A percentile compares a stretch with the other conserved stretches of the same genome.
Conservation (phyloP, 2,329 filamentous ascomycete genomes). For the Pseudogymnoascus sp. region DNA sequence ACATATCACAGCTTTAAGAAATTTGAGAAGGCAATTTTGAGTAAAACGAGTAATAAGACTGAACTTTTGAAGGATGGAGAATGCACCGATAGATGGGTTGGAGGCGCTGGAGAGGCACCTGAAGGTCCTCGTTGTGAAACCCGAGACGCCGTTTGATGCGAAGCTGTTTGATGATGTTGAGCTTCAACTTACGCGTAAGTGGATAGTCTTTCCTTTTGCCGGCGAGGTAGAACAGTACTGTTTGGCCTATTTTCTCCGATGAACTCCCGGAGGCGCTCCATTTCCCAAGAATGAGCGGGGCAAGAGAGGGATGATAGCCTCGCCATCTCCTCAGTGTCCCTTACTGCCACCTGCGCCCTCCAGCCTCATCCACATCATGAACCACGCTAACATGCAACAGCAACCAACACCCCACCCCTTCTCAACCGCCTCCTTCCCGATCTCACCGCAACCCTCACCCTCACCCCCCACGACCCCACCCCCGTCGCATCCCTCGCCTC, state of each 20-base stretch:
- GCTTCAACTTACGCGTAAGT: slow-evolving; percentile 46
- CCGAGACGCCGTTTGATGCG: slow-evolving; percentile 34
- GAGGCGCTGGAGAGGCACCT: slow-evolving; percentile 47
- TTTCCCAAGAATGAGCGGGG: neutral
- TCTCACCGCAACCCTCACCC: slow-evolving; percentile 43
- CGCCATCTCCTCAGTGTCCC: neutral
- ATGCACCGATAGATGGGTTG: slow-evolving; percentile 41
- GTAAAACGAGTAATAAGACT: neutral
- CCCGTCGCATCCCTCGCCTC: slow-evolving; percentile 43
- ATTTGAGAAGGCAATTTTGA: neutral
- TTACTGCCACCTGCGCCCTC: neutral
- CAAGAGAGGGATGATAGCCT: neutral
- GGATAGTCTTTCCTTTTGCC: neutral
- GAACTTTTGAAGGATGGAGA: slow-evolving; percentile 24
- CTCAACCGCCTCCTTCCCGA: slow-evolving; percentile 45
- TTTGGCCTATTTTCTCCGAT: neutral
- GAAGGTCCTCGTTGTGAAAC: slow-evolving; percentile 37
- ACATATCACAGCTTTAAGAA: neutral
- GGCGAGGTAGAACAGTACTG: neutral
- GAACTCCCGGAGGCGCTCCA: neutral
- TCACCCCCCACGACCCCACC: slow-evolving; percentile 41
- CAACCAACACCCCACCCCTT: slow-evolving; percentile 42
- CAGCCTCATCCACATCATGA: neutral
- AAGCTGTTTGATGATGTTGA: slow-evolving; percentile 51
- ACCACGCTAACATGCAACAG: slow-evolving; percentile 25